Evolutionary conservation across 108 stramenopile species (phyloP).

Genomic region (Nannochloropsis granulata): DNA sequence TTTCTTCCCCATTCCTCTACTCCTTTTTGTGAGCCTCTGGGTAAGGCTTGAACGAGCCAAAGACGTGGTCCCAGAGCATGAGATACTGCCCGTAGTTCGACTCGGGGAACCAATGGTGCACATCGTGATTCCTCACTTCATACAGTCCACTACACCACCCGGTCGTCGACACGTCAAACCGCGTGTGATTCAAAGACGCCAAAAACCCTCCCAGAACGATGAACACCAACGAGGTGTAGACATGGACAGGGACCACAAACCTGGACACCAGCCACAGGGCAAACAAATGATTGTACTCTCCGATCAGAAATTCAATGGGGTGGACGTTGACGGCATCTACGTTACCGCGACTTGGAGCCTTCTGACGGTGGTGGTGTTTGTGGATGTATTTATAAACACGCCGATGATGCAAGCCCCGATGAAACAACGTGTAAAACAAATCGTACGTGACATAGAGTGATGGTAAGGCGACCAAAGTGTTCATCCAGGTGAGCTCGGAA

Average conservation of each 20-base stretch:
- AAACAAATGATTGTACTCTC: slow-evolving; percentile 88
- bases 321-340: slow-evolving; percentile 95
- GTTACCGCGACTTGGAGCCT: slow-evolving; percentile 79
- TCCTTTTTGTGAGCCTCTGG: slow-evolving; percentile 6
- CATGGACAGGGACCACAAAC: slow-evolving; percentile 50
- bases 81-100: slow-evolving; percentile 94
- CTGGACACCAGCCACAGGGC: slow-evolving; percentile 42
- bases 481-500: slow-evolving; percentile 42
- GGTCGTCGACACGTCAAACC: slow-evolving; percentile 54
- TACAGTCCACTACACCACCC: slow-evolving; percentile 35
- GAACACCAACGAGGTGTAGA: slow-evolving; percentile 42
- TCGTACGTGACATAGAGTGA: slow-evolving; percentile 76
- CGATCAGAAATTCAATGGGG: slow-evolving; percentile 86
- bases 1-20: not conserved
- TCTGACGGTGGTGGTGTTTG: slow-evolving; percentile 95
- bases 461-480: slow-evolving; percentile 54
- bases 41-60: slow-evolving; percentile 60
- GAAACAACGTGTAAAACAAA: slow-evolving; percentile 80
- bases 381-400: slow-evolving; percentile 69
- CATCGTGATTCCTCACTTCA: slow-evolving; percentile 69
- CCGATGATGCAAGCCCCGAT: slow-evolving; percentile 72
- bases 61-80: slow-evolving; percentile 81
- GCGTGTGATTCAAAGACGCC: slow-evolving; percentile 88
- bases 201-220: slow-evolving; percentile 62
- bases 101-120: slow-evolving; percentile 88